These are phyloP conservation scores for Solanum chmielewskii DNA, from an alignment of 257 asterid species.

Conservation along the genomic window DNA sequence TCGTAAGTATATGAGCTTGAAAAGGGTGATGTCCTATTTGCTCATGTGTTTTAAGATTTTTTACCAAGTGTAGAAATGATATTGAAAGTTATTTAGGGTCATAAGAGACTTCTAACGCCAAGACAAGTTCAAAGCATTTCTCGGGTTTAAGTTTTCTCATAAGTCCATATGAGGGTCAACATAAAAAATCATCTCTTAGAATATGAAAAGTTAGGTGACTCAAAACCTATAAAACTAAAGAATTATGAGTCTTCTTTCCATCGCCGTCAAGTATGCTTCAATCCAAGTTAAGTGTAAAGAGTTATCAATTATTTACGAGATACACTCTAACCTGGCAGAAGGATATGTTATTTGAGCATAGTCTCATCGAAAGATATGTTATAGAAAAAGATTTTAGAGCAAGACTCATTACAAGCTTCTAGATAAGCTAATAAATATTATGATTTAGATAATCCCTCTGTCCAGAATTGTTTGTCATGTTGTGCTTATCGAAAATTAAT, in stretches of 20 bases:
- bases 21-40: neutral
- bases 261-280: neutral
- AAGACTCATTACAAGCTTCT: neutral
- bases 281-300: neutral
- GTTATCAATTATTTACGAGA: neutral
- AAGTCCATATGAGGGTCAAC: neutral
- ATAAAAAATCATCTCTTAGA: neutral
- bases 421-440: neutral
- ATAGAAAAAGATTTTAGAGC: neutral
- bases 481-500: too few species aligned
- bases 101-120: neutral
- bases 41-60: too few species aligned
- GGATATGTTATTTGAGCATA: neutral
- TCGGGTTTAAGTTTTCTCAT: too few species aligned
- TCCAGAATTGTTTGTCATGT: too few species aligned
- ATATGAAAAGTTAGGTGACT: neutral
- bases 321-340: neutral
- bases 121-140: neutral
- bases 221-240: neutral
- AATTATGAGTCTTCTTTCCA: neutral
- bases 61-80: neutral
- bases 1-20: neutral
- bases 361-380: neutral
- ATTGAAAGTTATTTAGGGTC: neutral
- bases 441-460: too few species aligned